Evolutionary conservation across 2,329 filamentous ascomycete genomes (phyloP).

Genomic region (Penicillium sp.): DNA sequence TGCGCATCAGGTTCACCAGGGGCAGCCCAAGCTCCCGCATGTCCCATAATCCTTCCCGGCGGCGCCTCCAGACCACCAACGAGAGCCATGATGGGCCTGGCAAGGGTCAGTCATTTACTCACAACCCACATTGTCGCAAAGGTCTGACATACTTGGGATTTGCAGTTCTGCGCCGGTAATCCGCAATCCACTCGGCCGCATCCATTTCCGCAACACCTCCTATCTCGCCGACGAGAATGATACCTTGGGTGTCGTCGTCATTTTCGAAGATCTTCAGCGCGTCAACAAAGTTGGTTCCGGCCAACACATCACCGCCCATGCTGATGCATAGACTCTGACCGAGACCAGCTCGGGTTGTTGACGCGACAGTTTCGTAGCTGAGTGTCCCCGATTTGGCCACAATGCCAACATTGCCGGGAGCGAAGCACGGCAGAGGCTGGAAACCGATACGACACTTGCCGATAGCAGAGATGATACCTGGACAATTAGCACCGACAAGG

Average conservation of each 20-base stretch:
- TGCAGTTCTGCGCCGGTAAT: constrained; percentile 59
- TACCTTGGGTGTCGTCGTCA: constrained; percentile 69
- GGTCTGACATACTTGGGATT: constrained; percentile 62
- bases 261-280: constrained; percentile 66
- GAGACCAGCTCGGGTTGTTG: constrained; percentile 70
- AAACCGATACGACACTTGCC: constrained; percentile 73
- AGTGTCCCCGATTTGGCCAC: constrained; percentile 80
- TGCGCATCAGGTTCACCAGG: constrained; percentile 65
- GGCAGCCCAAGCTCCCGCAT: constrained; percentile 72
- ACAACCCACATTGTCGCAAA: neutral
- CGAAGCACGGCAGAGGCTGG: constrained; percentile 73
- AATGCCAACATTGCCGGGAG: constrained; percentile 70
- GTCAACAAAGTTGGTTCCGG: constrained; percentile 74
- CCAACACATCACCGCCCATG: constrained; percentile 74
- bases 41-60: constrained; percentile 71
- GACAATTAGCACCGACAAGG: constrained; percentile 78
- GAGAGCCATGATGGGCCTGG: constrained; percentile 70
- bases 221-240: constrained; percentile 72
- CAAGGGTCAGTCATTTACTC: constrained; percentile 17
- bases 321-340: constrained; percentile 77
- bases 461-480: constrained; percentile 75
- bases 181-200: constrained; percentile 72
- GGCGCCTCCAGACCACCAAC: constrained; percentile 68
- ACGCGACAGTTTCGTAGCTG: constrained; percentile 77
- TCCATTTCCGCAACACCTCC: constrained; percentile 70